Percentiles rank a stretch among this genome's conserved stretches.
Evolutionary conservation across 768 basidiomycete genomes (phyloP).

Genomic region (Boletus reticuloceps): DNA sequence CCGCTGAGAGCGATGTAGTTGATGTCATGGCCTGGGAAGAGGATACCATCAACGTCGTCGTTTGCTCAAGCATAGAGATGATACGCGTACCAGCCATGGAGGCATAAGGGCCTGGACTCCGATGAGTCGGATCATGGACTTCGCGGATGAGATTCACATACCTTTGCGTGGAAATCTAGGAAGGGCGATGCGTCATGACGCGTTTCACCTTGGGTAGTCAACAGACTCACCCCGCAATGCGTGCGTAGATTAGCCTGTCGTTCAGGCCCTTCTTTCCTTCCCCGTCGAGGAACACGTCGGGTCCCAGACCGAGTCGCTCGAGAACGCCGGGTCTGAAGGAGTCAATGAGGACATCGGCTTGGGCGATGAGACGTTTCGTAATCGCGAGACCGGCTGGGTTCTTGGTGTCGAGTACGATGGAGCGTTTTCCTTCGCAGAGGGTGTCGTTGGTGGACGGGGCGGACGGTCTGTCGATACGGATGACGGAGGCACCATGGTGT

Average conservation of each 20-base stretch:
- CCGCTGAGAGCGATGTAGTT: slow-evolving; percentile 84
- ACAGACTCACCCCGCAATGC: slow-evolving; percentile 65
- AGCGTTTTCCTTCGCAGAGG: slow-evolving; percentile 72
- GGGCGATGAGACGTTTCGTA: slow-evolving; percentile 53
- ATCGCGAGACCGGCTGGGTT: slow-evolving; percentile 51
- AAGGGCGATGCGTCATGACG: neutral
- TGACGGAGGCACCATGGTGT: slow-evolving; percentile 76
- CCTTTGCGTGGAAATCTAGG: slow-evolving; percentile 62
- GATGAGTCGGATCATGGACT: slow-evolving; percentile 14
- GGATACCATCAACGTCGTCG: neutral
- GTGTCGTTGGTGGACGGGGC: slow-evolving; percentile 42
- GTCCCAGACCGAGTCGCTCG: slow-evolving; percentile 74
- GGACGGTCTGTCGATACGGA: slow-evolving; percentile 67
- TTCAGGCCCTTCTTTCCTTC: slow-evolving; percentile 50
- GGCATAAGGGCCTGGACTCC: slow-evolving; percentile 55
- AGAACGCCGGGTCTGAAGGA: slow-evolving; percentile 82
- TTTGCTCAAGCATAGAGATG: neutral
- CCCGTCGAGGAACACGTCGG: slow-evolving; percentile 63
- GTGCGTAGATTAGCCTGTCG: slow-evolving; percentile 65
- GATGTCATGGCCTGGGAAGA: slow-evolving; percentile 67
- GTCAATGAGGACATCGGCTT: slow-evolving; percentile 81
- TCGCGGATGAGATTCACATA: slow-evolving; percentile 22
- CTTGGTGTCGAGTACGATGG: slow-evolving; percentile 71
- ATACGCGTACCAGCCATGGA: slow-evolving; percentile 66
- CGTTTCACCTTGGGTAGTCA: neutral